A percentile compares a stretch with the other conserved stretches of the same genome.
Evolutionary conservation across 2,329 filamentous ascomycete genomes (phyloP).

Genomic region (Aspergillus luchuensis): DNA sequence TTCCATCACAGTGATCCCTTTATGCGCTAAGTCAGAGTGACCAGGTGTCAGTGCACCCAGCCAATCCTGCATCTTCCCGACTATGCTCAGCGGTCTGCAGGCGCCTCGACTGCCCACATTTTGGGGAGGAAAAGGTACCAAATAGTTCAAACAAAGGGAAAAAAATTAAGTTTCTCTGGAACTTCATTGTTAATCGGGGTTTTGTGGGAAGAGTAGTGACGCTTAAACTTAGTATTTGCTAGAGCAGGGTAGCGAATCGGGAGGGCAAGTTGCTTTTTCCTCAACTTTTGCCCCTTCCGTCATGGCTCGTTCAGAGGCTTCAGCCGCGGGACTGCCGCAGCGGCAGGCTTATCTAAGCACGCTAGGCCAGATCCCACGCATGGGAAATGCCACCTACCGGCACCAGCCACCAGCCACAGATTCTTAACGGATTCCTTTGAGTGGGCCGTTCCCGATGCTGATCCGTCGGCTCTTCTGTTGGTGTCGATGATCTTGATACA

Average conservation of each 20-base stretch:
- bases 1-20: conserved; percentile 2
- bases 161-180: background rate
- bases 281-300: conserved; percentile 21
- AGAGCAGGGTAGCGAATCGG: background rate
- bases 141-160: background rate
- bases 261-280: background rate
- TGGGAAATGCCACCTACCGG: conserved; percentile 1
- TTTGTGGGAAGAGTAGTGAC: background rate
- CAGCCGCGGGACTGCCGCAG: conserved; percentile 9
- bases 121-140: background rate
- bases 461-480: conserved; percentile 27
- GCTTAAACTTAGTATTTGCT: background rate
- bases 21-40: conserved; percentile 13
- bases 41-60: conserved; percentile 18
- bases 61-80: conserved; percentile 22
- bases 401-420: conserved; percentile 21
- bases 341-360: conserved; percentile 19
- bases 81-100: conserved; percentile 20
- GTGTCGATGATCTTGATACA: conserved; percentile 31
- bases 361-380: conserved; percentile 13
- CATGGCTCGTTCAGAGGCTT: conserved; percentile 20
- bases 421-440: conserved; percentile 25
- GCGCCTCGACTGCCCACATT: conserved; percentile 5
- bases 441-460: conserved; percentile 29
- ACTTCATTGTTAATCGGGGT: background rate